A percentile compares a stretch with the other conserved stretches of the same genome.
phyloP scores from a whole-genome alignment of 2,329 filamentous ascomycete genomes.

The Xylaria sp. region DNA sequence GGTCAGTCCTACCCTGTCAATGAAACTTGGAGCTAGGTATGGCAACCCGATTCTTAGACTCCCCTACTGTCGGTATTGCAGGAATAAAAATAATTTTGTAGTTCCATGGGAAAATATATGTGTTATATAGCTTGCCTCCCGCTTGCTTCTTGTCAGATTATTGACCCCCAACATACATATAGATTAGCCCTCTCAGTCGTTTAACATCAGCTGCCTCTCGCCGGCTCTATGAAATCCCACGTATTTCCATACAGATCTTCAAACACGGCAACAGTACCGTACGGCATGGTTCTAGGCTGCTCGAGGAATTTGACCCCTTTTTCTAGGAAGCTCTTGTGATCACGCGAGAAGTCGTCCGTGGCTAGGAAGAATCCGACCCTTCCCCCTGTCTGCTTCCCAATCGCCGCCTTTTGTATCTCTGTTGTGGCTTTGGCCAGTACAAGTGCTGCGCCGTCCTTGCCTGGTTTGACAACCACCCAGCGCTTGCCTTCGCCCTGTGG shows the following conservation, averaged over 20 bases:
- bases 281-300: slow-evolving; percentile 29
- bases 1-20: too few relatives aligned
- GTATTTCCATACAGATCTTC: slow-evolving; percentile 34
- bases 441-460: slow-evolving; percentile 28
- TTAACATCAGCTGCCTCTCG: neutral
- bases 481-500: slow-evolving; percentile 29
- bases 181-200: neutral
- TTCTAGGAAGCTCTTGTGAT: slow-evolving; percentile 22
- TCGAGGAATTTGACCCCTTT: slow-evolving; percentile 35
- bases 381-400: slow-evolving; percentile 32
- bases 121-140: neutral
- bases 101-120: neutral
- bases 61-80: too few relatives aligned
- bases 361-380: slow-evolving; percentile 35
- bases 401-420: slow-evolving; percentile 23
- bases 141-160: neutral
- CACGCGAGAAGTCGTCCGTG: slow-evolving; percentile 33
- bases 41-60: too few relatives aligned
- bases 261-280: slow-evolving; percentile 33
- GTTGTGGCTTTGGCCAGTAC: slow-evolving; percentile 32
- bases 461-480: slow-evolving; percentile 31
- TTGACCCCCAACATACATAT: neutral
- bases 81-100: neutral
- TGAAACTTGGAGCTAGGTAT: too few relatives aligned
- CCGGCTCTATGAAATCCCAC: slow-evolving; percentile 33